Conservation (phyloP, 2,329 filamentous ascomycete species). For the Cladosporium oxysporum region DNA sequence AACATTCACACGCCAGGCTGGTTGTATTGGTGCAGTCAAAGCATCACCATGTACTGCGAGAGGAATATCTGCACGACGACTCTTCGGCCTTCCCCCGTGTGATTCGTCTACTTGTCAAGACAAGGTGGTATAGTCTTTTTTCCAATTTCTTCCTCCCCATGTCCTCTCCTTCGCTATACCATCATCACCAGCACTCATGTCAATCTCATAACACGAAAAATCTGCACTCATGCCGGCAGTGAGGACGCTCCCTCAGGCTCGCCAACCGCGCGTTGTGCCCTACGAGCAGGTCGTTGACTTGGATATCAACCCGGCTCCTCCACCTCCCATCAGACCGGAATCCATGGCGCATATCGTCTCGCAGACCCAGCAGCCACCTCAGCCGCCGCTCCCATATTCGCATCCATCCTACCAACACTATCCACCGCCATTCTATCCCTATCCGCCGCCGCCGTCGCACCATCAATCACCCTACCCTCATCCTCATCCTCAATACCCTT, state of each 20-base stretch:
- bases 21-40: background rate
- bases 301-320: background rate
- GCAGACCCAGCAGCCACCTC: background rate
- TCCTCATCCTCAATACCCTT: background rate
- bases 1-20: background rate
- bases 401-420: background rate
- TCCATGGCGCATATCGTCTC: slow-evolving; percentile 6
- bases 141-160: background rate
- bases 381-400: background rate
- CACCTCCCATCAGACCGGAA: background rate
- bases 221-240: background rate
- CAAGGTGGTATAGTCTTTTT: background rate
- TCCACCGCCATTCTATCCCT: background rate
- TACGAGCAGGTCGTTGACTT: background rate
- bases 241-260: background rate
- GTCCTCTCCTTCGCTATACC: background rate
- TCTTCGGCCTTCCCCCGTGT: too few relatives aligned
- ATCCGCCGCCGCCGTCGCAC: background rate
- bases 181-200: background rate
- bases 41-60: too few relatives aligned
- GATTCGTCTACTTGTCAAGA: background rate
- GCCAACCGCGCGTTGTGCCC: background rate
- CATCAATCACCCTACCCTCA: too few relatives aligned
- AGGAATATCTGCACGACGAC: background rate
- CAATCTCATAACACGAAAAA: background rate